Evolutionary conservation across 2,329 filamentous ascomycete species (phyloP).

Genomic region (Cordyceps cateniannulata): DNA sequence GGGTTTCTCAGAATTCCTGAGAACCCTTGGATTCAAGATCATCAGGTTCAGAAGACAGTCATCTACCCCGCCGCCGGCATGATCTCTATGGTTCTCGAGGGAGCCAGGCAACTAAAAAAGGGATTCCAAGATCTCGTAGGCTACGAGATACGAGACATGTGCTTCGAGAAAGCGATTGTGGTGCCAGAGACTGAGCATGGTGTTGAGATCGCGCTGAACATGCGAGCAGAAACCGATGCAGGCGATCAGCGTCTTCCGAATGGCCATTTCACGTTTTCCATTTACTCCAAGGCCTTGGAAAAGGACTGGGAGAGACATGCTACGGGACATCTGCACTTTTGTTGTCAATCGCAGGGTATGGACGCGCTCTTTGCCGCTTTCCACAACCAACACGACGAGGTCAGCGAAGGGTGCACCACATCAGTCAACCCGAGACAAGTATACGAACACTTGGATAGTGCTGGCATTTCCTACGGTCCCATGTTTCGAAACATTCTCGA

Average conservation of each 20-base stretch:
- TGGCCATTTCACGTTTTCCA: constrained; percentile 28
- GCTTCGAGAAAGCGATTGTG: constrained; percentile 45
- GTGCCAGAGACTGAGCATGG: constrained; percentile 40
- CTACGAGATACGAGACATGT: constrained; percentile 39
- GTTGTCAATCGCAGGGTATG: constrained; percentile 20
- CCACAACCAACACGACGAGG: constrained; percentile 17
- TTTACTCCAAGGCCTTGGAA: constrained; percentile 39
- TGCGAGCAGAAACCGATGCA: constrained; percentile 24
- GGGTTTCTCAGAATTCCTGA: constrained; percentile 42
- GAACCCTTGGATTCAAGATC: constrained; percentile 46
- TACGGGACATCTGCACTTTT: constrained; percentile 25
- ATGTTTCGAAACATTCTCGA: constrained; percentile 42
- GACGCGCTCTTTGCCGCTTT: constrained; percentile 17
- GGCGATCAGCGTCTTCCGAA: constrained; percentile 16
- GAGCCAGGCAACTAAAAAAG: constrained; percentile 33
- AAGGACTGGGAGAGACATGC: constrained; percentile 39
- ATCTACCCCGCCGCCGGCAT: constrained; percentile 47
- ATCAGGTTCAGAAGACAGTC: constrained; percentile 43
- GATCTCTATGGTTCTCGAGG: constrained; percentile 43
- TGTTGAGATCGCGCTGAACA: constrained; percentile 43
- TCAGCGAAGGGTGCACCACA: constrained; percentile 26
- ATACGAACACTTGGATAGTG: constrained; percentile 43
- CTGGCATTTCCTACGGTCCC: constrained; percentile 46
- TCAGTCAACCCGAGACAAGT: constrained; percentile 37
- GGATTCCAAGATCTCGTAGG: constrained; percentile 22